These are phyloP conservation scores for Brassica incana DNA, from an alignment of 345 rosid species.

Conservation along the genomic window DNA sequence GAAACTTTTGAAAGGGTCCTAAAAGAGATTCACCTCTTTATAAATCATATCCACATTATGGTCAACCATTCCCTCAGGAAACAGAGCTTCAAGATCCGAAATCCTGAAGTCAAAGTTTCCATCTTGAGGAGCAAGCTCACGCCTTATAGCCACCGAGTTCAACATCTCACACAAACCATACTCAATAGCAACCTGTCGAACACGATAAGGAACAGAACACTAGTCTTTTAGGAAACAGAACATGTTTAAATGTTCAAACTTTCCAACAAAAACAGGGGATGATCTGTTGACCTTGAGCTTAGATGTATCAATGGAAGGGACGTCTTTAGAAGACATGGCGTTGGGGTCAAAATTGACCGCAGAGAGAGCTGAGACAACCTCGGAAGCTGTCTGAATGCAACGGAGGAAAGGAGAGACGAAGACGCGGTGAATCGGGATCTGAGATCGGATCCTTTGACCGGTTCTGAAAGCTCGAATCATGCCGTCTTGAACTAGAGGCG, in stretches of 20 bases:
- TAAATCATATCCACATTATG: constrained; percentile 45
- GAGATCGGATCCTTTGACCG: constrained; percentile 49
- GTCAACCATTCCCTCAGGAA: constrained; percentile 72
- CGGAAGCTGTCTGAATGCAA: constrained; percentile 74
- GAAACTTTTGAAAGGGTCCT: not conserved
- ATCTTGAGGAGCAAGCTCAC: constrained; percentile 58
- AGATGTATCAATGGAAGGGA: constrained; percentile 47
- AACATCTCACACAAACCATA: constrained; percentile 81
- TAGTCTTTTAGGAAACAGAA: not conserved
- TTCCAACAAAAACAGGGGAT: not conserved
- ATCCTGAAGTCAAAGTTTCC: constrained; percentile 57
- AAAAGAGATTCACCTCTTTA: constrained; percentile 47
- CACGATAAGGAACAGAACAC: not conserved
- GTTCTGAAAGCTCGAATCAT: constrained; percentile 49
- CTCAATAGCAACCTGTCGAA: constrained; percentile 64
- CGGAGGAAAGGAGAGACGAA: constrained; percentile 86
- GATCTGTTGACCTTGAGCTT: constrained; percentile 61
- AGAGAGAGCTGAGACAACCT: constrained; percentile 56
- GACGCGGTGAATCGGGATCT: constrained; percentile 78
- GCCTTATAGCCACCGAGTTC: constrained; percentile 55
- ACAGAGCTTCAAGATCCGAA: constrained; percentile 57
- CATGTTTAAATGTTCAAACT: not conserved
- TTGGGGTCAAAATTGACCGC: constrained; percentile 41
- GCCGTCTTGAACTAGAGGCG: constrained; percentile 60
- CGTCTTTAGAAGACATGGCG: constrained; percentile 41